Base-by-base conservation (phyloP, 2,329 filamentous ascomycete species). In the Calonectria ilicicola region DNA sequence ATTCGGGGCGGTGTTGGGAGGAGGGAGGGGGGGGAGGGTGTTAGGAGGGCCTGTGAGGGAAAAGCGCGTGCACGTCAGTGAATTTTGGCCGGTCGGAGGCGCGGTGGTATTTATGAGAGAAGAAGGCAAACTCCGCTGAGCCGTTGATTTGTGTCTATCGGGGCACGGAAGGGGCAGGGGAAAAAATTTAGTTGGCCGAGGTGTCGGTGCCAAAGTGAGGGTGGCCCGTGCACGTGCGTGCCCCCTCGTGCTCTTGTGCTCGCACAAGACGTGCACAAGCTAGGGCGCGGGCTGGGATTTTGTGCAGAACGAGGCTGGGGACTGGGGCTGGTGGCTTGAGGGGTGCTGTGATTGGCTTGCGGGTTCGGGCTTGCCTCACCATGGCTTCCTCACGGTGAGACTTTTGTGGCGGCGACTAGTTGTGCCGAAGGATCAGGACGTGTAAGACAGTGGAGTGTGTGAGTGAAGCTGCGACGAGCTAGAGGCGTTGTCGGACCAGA, bases 31-130 rank as follows among this genome's bases (percentile, higher is more conserved):
- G 72, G 73, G 76, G 75, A 77, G 75, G 75, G 79, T 69, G 75
- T 73, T 69, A 74, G 78, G 81, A 82, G 81, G 81, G 81, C 83
- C 83, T 84, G 82, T 80, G 83, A 84, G 80, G 77, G 83, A 82
- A 85, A 85, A 85, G 83, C 84, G 84, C 84, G 84, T 85, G 84
- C 84, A 86, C 83, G 84, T 85, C 84, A 84, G 83, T 85, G 78
- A 82, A 81, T 80, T 84, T 84, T 83, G 80, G 76, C 82, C 81
- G 83, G 83, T 83, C 80, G 84, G 84, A 84, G 84, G 84, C 84
- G 84, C 83, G 79, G 82, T 84, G 83, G 82, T 85, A 86, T 85
- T 86, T 86, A 86, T 86, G 84, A 85, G 84, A 81, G 83, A 83
- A 79, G 80, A 81, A 81, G 78, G 74, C 78, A 81, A 82, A 78